Evolutionary conservation across 352 stramenopile species (phyloP), one percentile per base, ranked within the genome.

Genomic region (Phytophthora niederhauseri): DNA sequence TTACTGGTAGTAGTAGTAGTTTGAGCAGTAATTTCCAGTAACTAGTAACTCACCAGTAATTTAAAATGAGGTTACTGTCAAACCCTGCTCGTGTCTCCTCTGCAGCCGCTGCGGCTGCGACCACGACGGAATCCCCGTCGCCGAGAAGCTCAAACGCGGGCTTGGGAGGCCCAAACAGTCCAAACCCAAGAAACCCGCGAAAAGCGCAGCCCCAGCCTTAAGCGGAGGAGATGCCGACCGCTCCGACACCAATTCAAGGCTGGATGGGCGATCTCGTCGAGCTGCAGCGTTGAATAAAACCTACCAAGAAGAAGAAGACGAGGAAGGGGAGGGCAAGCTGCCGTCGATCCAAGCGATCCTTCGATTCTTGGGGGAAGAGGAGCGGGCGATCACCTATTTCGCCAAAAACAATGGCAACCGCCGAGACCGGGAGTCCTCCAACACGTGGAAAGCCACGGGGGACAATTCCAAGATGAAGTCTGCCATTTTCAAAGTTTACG

Each of bases 341-440:
- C 48, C 30, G 8, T 31, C 31, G 14, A 28, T 48, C 17, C 31
- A 9, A 30, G 20, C 53, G 9, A 30, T 57, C 15, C 28, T 57
- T 49, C 58, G 46, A 11, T 64, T 28, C 31, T 45, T 66, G 24
- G 59, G 49, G 30, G 57, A 55, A 26, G 43, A 41, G 5, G 38
- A 53, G n/a, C n/a, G n/a, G 30, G 15, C 56, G 1, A 52, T 63
- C n/a, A 43, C 15, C 22, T 38, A 24, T 43, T 38, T 46, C 5
- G 22, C 30, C 8, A 58, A 58, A 30, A 17, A 20, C 15, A 28
- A 46, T 7, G 17, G 17, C 14, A 26, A 14, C 14, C 52, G n/a
- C 26, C 28, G 15, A 1, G 52, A 31, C 24, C 28, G 52, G 17
- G 31, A 46, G 19, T 19, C n/a, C 14, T 6, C 19, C 6, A 12